Percentiles rank a stretch among this genome's conserved stretches.
phyloP scores from a whole-genome alignment of 2,329 filamentous ascomycete genomes.

The Myriosclerotinia curreyana region DNA sequence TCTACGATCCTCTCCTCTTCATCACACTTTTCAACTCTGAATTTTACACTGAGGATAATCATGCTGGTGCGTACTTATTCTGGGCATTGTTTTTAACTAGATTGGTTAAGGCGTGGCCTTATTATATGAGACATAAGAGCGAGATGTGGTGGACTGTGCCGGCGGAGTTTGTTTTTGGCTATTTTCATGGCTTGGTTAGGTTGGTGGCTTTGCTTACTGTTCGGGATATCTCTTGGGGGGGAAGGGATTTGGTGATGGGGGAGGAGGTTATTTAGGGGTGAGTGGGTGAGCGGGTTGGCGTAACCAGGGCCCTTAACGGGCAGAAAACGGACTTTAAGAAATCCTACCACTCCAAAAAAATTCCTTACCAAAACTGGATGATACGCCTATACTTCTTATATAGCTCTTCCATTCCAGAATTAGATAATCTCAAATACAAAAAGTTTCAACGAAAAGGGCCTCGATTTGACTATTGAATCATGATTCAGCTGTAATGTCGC shows the following conservation, averaged over 20 bases:
- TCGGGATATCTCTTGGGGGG: neutral
- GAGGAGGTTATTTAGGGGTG: neutral
- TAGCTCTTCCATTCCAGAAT: neutral
- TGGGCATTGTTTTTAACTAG: neutral
- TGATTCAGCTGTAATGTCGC: too few species aligned
- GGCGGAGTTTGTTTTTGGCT: neutral
- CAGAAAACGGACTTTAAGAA: too few species aligned
- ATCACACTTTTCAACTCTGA: constrained; percentile 26
- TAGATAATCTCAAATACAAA: neutral
- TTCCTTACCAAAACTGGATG: neutral
- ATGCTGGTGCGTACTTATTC: neutral
- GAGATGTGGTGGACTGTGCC: constrained; percentile 2
- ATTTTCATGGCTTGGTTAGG: neutral
- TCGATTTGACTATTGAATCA: too few species aligned
- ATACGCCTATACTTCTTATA: neutral
- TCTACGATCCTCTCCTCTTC: constrained; percentile 49
- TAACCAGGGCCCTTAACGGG: neutral
- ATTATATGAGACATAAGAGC: neutral
- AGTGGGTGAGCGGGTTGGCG: neutral
- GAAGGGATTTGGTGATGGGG: neutral
- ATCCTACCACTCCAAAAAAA: too few species aligned
- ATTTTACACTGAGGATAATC: neutral
- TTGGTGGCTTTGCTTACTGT: neutral
- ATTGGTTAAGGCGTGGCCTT: neutral
- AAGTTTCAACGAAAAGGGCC: neutral